These are phyloP conservation scores for Picea glauca DNA, from an alignment of 75 land plant species.

Conservation along the genomic window DNA sequence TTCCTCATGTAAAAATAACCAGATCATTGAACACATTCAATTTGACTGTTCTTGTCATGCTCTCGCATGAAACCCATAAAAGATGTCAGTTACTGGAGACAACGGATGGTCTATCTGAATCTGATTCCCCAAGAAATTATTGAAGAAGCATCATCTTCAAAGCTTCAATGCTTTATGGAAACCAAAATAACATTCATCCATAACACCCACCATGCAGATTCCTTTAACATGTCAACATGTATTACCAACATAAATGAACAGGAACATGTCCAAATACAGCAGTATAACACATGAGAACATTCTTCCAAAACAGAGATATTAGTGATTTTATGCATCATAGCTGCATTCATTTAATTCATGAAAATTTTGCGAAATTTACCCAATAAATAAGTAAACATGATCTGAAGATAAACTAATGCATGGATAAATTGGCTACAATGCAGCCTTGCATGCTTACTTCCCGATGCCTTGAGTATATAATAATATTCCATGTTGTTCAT, in stretches of 20 bases:
- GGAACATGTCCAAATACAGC: background rate
- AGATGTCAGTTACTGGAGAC: background rate
- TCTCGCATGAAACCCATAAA: background rate
- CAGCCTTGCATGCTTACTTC: background rate
- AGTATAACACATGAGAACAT: background rate
- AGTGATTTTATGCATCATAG: background rate
- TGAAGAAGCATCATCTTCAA: background rate
- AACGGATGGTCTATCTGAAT: background rate
- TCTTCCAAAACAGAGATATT: background rate
- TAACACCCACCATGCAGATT: background rate
- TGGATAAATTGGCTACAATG: background rate
- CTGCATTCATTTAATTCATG: conserved; percentile 5
- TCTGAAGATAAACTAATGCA: background rate
- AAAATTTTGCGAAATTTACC: background rate
- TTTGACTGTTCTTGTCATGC: background rate
- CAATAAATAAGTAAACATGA: background rate
- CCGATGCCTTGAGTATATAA: background rate
- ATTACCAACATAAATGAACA: background rate
- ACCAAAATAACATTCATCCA: background rate
- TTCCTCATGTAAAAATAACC: background rate
- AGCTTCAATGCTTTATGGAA: background rate
- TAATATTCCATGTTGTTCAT: background rate
- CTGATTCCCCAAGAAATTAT: background rate
- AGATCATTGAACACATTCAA: background rate
- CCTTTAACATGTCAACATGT: background rate